phyloP scores from a whole-genome alignment of 2,329 filamentous ascomycete genomes.

The Ceratocystis albifundus region DNA sequence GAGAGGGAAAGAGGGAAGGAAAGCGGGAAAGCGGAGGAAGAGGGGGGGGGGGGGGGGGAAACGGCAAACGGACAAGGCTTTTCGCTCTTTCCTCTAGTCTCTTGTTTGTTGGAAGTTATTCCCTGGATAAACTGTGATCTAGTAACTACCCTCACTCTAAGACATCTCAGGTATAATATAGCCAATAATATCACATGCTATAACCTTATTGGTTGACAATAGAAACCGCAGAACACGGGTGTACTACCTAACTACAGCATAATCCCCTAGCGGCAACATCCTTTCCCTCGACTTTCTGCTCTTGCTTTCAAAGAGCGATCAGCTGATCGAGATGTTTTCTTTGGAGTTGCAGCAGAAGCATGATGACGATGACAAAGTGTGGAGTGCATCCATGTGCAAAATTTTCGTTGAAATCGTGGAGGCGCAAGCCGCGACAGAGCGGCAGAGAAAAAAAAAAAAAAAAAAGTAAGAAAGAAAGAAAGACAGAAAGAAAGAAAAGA shows the following conservation, averaged over 20 bases:
- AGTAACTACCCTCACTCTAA: not conserved
- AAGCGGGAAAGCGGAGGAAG: not conserved
- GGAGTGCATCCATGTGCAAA: constrained; percentile 4
- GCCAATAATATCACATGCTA: not conserved
- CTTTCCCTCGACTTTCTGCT: not conserved
- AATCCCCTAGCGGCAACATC: not conserved
- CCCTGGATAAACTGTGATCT: not conserved
- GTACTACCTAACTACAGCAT: constrained; percentile 4
- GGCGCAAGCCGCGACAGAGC: not conserved
- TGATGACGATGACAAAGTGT: constrained; percentile 7
- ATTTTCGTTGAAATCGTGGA: not conserved
- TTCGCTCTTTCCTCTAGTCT: not conserved
- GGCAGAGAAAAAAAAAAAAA: not conserved
- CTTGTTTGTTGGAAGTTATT: not conserved
- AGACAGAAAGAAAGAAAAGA: not conserved
- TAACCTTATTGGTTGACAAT: not conserved
- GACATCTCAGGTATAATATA: not conserved
- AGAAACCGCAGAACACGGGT: not conserved
- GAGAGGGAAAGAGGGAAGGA: not conserved
- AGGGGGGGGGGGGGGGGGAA: no score
- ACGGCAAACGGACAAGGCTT: not conserved
- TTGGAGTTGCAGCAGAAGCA: not conserved
- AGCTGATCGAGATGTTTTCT: not conserved
- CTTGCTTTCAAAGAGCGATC: not conserved
- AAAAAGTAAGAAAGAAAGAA: no score